Conservation (phyloP, 208 protist species). For the Leishmania turanica region DNA sequence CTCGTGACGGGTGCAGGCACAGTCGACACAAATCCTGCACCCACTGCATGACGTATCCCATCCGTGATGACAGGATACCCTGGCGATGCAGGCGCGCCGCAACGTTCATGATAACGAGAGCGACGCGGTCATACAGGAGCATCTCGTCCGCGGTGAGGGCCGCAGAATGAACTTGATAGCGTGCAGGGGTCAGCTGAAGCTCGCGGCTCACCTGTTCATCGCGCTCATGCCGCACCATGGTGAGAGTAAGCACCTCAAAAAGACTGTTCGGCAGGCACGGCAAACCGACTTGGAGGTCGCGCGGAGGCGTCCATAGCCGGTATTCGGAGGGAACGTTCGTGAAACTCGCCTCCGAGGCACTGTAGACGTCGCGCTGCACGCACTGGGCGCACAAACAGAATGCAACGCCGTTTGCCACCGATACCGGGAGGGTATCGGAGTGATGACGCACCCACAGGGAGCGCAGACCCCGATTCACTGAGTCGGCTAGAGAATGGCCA, state of each 20-base stretch:
- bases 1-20: conserved; percentile 37
- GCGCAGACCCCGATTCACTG: neutral
- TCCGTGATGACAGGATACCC: conserved; percentile 34
- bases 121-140: conserved; percentile 41
- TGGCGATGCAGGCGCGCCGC: conserved; percentile 35
- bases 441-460: conserved; percentile 1
- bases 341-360: neutral
- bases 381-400: conserved; percentile 21
- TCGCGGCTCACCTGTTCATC: conserved; percentile 35
- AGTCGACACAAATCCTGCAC: conserved; percentile 47
- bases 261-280: conserved; percentile 18
- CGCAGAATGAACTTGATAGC: conserved; percentile 12
- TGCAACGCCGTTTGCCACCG: neutral
- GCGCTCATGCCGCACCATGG: conserved; percentile 53
- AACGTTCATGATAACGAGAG: conserved; percentile 24
- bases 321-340: conserved; percentile 2
- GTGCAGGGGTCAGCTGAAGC: conserved; percentile 33
- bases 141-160: conserved; percentile 33
- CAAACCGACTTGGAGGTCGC: neutral
- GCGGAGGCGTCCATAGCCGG: neutral
- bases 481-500: neutral
- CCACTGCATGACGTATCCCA: conserved; percentile 46
- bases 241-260: conserved; percentile 28
- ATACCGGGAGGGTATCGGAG: neutral
- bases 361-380: conserved; percentile 14